Percentiles rank a stretch among this genome's conserved stretches.
These are phyloP conservation scores for Lentinus brumalis DNA, from an alignment of 768 basidiomycete species.

Conservation along the genomic window DNA sequence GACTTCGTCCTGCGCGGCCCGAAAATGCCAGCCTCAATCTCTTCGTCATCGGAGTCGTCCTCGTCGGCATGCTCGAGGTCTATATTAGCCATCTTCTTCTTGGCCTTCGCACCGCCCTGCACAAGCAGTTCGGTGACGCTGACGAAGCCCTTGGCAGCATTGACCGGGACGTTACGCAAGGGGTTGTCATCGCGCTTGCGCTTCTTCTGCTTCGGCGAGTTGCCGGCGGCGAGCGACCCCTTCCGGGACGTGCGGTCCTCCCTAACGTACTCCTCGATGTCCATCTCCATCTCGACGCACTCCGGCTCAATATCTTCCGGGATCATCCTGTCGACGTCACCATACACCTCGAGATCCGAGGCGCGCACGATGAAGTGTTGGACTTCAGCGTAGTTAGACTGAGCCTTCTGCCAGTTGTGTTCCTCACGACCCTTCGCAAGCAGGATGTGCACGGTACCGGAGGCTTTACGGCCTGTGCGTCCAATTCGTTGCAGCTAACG, in stretches of 20 bases:
- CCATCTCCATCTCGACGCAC: constrained; percentile 80
- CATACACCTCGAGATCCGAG: constrained; percentile 86
- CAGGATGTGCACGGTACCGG: constrained; percentile 87
- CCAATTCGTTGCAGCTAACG: constrained; percentile 91
- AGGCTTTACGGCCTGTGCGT: constrained; percentile 90
- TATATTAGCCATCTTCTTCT: constrained; percentile 37
- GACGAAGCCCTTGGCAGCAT: constrained; percentile 74
- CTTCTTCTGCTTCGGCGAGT: constrained; percentile 46
- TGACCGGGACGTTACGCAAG: constrained; percentile 69
- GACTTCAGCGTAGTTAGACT: constrained; percentile 82
- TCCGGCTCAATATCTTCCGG: constrained; percentile 77
- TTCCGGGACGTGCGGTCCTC: constrained; percentile 39
- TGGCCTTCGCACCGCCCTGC: constrained; percentile 52
- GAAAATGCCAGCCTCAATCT: constrained; percentile 59
- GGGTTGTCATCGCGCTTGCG: constrained; percentile 72
- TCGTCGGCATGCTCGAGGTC: constrained; percentile 51
- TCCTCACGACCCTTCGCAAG: constrained; percentile 93
- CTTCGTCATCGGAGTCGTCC: constrained; percentile 70
- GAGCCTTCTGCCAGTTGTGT: constrained; percentile 84
- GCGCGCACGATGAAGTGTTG: constrained; percentile 87
- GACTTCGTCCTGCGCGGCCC: constrained; percentile 53
- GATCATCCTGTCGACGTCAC: constrained; percentile 86
- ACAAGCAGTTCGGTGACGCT: constrained; percentile 62
- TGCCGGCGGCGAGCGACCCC: constrained; percentile 30
- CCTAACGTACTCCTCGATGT: constrained; percentile 70